Evolutionary conservation across 805 yeast genomes (phyloP).

Genomic region (Ogataea haglerorum): DNA sequence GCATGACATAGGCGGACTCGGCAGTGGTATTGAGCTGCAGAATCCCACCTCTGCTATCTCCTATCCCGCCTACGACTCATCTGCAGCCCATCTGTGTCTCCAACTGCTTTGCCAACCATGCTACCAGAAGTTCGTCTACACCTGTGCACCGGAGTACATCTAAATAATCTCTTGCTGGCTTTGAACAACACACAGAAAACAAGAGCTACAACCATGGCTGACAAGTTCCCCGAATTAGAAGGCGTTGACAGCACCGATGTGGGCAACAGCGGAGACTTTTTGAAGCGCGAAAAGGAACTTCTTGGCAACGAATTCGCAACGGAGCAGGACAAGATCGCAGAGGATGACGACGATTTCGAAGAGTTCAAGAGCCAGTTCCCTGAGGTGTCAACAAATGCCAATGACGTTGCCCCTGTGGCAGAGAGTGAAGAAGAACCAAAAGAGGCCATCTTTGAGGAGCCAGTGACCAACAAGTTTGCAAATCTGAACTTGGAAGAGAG

Average conservation of each 20-base stretch:
- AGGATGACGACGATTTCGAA: constrained; percentile 45
- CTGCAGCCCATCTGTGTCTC: too few relatives aligned
- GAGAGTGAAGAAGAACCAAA: constrained; percentile 9
- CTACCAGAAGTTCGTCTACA: not conserved
- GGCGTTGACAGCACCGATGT: constrained; percentile 36
- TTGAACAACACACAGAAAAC: constrained; percentile 5
- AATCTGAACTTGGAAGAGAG: constrained; percentile 45
- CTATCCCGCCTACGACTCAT: too few relatives aligned
- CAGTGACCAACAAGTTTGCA: constrained; percentile 41
- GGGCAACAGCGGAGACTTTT: constrained; percentile 45
- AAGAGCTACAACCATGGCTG: constrained; percentile 47
- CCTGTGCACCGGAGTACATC: constrained; percentile 1
- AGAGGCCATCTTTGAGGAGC: constrained; percentile 14
- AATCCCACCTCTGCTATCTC: too few relatives aligned
- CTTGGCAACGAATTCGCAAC: constrained; percentile 71
- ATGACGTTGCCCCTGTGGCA: constrained; percentile 14
- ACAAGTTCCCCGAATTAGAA: constrained; percentile 71
- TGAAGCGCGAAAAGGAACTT: constrained; percentile 64
- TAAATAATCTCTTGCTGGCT: not conserved
- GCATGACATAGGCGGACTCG: too few relatives aligned
- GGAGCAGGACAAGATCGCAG: constrained; percentile 50
- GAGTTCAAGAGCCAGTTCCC: constrained; percentile 67
- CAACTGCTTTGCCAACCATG: not conserved
- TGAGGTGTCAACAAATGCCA: constrained; percentile 36
- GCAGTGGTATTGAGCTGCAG: too few relatives aligned